A percentile compares a stretch with the other conserved stretches of the same genome.
These are phyloP conservation scores for Globisporangium solare DNA, from an alignment of 352 stramenopile species.

Conservation along the genomic window DNA sequence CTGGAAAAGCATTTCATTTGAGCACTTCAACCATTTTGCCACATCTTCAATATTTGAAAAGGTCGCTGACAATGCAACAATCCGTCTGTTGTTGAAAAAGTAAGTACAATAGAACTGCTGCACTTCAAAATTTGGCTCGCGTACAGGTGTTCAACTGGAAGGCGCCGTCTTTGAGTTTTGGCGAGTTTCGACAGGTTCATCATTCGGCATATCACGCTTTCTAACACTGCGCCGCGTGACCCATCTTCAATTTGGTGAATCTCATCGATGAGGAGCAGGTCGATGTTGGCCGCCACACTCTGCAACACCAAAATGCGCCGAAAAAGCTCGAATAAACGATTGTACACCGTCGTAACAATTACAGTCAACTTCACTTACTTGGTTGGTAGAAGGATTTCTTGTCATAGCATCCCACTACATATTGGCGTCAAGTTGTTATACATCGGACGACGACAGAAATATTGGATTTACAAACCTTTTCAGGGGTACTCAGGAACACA, in stretches of 20 bases:
- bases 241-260: conserved; percentile 39
- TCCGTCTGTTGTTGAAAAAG: conserved; percentile 17
- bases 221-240: conserved; percentile 21
- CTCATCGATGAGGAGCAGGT: conserved; percentile 35
- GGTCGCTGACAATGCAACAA: conserved; percentile 30
- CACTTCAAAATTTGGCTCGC: background rate
- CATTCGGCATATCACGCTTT: conserved; percentile 34
- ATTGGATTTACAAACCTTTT: conserved; percentile 27
- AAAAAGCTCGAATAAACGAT: too few relatives aligned
- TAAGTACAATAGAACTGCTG: background rate
- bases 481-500: conserved; percentile 37
- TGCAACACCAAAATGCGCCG: background rate
- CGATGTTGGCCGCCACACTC: conserved; percentile 9
- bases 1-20: conserved; percentile 20
- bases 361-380: conserved; percentile 11
- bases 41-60: conserved; percentile 32
- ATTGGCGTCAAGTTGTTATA: conserved; percentile 1
- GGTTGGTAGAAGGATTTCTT: conserved; percentile 8
- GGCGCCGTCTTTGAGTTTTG: conserved; percentile 2
- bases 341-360: background rate
- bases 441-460: background rate
- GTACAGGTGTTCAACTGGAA: conserved; percentile 24
- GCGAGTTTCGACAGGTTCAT: conserved; percentile 23
- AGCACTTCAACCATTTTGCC: conserved; percentile 27
- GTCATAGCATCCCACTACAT: conserved; percentile 38